Evolutionary conservation across 2,329 filamentous ascomycete genomes (phyloP).

Genomic region (Paradendryphiella salina): DNA sequence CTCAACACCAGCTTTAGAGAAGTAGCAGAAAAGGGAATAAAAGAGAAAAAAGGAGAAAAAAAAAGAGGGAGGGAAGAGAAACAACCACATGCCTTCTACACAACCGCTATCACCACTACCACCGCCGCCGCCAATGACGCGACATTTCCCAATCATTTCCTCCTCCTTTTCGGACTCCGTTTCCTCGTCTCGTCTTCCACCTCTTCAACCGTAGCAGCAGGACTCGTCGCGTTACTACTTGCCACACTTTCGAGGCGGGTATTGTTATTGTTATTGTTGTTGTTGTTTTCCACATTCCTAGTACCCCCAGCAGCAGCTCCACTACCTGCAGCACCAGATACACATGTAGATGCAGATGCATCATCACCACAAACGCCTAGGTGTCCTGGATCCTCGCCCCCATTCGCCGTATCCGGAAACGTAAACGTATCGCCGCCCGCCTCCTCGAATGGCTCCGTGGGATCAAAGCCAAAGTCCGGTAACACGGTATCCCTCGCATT

Average conservation of each 20-base stretch:
- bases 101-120: too few species aligned
- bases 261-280: constrained; percentile 17
- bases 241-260: constrained; percentile 47
- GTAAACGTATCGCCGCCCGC: constrained; percentile 13
- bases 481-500: not conserved
- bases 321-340: not conserved
- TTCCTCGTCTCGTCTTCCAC: constrained; percentile 40
- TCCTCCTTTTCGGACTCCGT: constrained; percentile 39
- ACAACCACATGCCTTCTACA: too few species aligned
- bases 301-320: too few species aligned
- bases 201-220: constrained; percentile 44
- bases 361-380: not conserved
- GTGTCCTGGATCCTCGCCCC: constrained; percentile 2
- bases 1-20: not conserved
- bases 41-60: not conserved
- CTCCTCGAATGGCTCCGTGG: not conserved
- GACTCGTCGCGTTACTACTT: constrained; percentile 45
- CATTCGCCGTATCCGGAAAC: constrained; percentile 11
- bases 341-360: not conserved
- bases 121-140: too few species aligned
- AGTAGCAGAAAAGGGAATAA: not conserved
- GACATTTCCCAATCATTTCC: too few species aligned
- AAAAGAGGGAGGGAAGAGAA: not conserved
- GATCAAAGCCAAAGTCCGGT: constrained; percentile 10
- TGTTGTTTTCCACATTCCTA: too few species aligned